Evolutionary conservation across 148 eudicot species (phyloP).

Genomic region (Vaccinium myrtillus): DNA sequence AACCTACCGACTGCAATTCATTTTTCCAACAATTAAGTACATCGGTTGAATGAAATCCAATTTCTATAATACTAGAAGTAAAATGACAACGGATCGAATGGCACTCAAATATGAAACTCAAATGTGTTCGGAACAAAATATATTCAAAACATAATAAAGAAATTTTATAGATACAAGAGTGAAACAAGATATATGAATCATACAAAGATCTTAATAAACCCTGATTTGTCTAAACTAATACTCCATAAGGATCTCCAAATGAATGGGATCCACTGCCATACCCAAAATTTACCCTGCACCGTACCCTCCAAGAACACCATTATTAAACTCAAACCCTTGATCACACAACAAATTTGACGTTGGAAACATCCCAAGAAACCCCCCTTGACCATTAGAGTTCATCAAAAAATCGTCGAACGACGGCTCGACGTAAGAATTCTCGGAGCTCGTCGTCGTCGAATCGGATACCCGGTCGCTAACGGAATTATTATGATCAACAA

Average conservation of each 20-base stretch:
- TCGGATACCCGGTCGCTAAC: background rate
- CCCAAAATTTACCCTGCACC: constrained; percentile 16
- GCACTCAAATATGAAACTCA: background rate
- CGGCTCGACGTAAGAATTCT: constrained; percentile 22
- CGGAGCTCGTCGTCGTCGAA: constrained; percentile 28
- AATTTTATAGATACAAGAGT: background rate
- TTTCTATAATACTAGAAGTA: too few relatives aligned
- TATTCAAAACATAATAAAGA: background rate
- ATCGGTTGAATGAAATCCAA: background rate
- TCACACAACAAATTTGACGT: background rate
- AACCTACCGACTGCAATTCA: too few relatives aligned
- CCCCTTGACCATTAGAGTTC: constrained; percentile 4
- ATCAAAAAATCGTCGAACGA: constrained; percentile 19
- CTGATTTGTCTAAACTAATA: background rate
- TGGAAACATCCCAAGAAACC: constrained; percentile 27
- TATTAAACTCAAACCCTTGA: constrained; percentile 26
- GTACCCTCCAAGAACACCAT: constrained; percentile 34
- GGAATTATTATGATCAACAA: background rate
- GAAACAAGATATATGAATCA: background rate
- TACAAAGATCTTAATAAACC: background rate
- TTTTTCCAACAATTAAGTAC: too few relatives aligned
- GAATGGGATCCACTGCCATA: background rate
- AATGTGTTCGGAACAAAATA: too few relatives aligned
- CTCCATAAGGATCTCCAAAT: background rate
- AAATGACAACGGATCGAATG: too few relatives aligned